These are phyloP conservation scores for Microsporum canis DNA, from an alignment of 2,329 filamentous ascomycete genomes.

Conservation along the genomic window DNA sequence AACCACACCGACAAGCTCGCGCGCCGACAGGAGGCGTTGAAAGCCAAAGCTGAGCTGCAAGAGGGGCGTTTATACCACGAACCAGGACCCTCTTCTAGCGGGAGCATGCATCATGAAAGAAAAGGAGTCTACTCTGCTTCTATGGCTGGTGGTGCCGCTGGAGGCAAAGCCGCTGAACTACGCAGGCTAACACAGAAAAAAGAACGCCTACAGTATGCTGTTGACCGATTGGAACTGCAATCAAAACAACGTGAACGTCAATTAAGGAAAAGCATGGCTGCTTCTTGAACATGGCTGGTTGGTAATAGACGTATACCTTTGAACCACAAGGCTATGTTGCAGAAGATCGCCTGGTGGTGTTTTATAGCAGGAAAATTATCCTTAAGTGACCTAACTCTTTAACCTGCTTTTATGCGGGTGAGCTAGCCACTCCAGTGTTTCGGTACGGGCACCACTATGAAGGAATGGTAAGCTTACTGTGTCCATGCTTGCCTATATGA, in stretches of 20 bases:
- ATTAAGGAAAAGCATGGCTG: conserved; percentile 61
- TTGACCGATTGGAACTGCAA: conserved; percentile 75
- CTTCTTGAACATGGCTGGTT: conserved; percentile 23
- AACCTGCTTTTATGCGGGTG: neutral
- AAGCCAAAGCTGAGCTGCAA: conserved; percentile 71
- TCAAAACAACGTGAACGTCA: conserved; percentile 65
- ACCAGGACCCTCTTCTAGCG: conserved; percentile 22
- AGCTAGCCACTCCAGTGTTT: neutral
- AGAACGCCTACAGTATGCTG: conserved; percentile 74
- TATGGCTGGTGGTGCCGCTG: conserved; percentile 9
- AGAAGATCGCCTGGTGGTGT: neutral
- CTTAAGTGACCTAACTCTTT: neutral
- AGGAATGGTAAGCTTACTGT: neutral
- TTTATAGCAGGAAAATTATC: neutral
- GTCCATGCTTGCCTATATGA: neutral
- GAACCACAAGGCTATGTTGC: neutral
- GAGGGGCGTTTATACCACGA: conserved; percentile 53
- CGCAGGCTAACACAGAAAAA: conserved; percentile 67
- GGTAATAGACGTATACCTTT: neutral
- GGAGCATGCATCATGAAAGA: conserved; percentile 4
- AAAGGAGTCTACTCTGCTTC: conserved; percentile 16
- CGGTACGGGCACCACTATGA: neutral
- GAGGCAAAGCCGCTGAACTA: conserved; percentile 46
- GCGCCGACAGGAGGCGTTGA: conserved; percentile 69
- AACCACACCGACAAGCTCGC: conserved; percentile 72